These are phyloP conservation scores for Staphylotrichum tortipilum DNA, from an alignment of 495 filamentous ascomycete species.

Conservation along the genomic window DNA sequence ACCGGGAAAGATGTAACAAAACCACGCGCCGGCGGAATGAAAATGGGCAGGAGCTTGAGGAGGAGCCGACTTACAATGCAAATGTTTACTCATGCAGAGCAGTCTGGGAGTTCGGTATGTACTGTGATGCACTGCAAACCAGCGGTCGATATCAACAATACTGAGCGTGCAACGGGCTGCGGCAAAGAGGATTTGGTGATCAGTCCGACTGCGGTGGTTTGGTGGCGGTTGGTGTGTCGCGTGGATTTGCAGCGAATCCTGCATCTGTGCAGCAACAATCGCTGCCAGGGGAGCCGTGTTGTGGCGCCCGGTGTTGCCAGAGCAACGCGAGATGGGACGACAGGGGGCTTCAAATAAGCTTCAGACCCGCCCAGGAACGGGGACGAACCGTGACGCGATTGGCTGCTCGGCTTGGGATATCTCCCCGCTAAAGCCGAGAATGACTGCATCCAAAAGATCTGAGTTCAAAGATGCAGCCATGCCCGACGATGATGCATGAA, in stretches of 20 bases:
- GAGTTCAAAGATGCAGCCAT: too few relatives aligned
- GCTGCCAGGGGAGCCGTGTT: constrained; percentile 2
- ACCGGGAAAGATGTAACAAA: too few relatives aligned
- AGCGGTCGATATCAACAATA: neutral
- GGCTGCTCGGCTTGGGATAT: neutral
- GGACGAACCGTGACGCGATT: neutral
- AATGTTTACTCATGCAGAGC: too few relatives aligned
- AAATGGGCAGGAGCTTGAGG: too few relatives aligned
- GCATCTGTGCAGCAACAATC: neutral
- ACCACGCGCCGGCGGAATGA: too few relatives aligned
- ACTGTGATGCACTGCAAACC: neutral
- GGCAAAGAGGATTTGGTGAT: neutral
- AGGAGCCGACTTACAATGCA: too few relatives aligned
- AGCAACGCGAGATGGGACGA: constrained; percentile 1
- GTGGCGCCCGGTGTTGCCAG: neutral
- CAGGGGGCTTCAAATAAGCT: constrained; percentile 7
- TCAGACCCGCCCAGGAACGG: neutral
- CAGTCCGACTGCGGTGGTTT: neutral
- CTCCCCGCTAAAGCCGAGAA: constrained; percentile 11
- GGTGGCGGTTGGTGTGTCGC: constrained; percentile 2
- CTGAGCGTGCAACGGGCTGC: neutral
- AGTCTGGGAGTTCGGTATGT: too few relatives aligned
- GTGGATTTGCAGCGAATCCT: constrained; percentile 1
- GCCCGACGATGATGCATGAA: neutral
- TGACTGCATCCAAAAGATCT: constrained; percentile 7